Conservation (phyloP, 1,284 basidiomycete species). For the Malassezia equina region DNA sequence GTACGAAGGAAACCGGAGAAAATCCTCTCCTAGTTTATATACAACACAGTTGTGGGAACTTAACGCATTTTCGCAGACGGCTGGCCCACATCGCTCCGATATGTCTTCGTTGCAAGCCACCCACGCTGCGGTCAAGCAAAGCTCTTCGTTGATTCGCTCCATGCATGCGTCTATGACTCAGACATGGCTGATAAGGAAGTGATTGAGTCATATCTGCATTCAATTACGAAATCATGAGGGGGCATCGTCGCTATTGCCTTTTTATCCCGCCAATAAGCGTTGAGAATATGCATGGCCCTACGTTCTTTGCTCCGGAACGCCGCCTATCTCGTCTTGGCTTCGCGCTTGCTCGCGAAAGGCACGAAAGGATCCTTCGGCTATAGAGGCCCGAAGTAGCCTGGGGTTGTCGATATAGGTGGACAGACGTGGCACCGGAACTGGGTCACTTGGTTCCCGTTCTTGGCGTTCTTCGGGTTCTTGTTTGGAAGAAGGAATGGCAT, state of each 20-base stretch:
- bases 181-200: neutral
- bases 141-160: neutral
- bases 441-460: no score
- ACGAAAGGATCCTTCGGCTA: no score
- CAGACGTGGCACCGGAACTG: no score
- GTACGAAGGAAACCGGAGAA: neutral
- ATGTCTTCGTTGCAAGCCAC: neutral
- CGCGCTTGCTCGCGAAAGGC: neutral
- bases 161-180: neutral
- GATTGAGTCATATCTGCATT: neutral
- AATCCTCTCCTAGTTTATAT: slow-evolving; percentile 1
- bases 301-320: no score
- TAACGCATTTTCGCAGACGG: neutral
- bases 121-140: neutral
- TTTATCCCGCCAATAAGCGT: neutral
- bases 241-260: neutral
- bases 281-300: no score
- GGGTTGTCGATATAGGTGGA: no score
- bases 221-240: neutral
- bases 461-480: neutral
- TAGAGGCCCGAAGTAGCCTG: no score
- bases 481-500: neutral
- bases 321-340: neutral
- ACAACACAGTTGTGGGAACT: neutral
- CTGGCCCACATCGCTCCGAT: neutral